Base-by-base conservation (phyloP, 1,284 basidiomycete genomes). In the Gomphus bonarii region DNA sequence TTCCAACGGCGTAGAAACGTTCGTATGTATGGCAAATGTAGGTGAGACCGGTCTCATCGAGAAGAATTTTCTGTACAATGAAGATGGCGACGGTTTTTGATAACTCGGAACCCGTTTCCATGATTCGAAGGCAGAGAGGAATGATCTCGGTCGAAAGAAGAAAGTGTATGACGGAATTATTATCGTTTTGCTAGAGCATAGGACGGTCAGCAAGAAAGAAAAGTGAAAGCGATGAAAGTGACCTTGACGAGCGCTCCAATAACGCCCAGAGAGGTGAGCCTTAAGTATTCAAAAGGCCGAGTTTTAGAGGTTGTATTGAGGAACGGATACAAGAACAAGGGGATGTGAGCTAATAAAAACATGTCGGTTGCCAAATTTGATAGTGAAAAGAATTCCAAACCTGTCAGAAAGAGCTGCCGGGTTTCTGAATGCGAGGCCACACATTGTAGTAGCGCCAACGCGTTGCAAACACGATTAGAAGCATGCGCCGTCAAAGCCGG, bases 1-100 rank as follows among this genome's bases (percentile, higher is more conserved):
- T 97, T 10, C 95, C 95, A 54, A 99, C 97, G 14, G 97, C 97
- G 69, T 98, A 99, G 75, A 99, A 99, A 50, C 97, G 82, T 71
- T 99, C 97, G 71, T 99, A 99, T 16, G 97, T 99, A 72, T 99
- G 95, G 67, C 95, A 99, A 67, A 99, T 99, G 71, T 99, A 99
- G 30, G 93, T 95, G 60, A 99, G 73, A 11, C 97, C 95, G 10
- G 95, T 94, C 72, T 99, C 97, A 69, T 99, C 97, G 55, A 99
- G 79, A 20, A 99, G 78, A 64, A 99, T 99, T 77, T 99, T 99
- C 72, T 99, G 97, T 2, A 99, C 97, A 67, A 99, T 99, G 72
- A 99, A 99, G 67, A 99, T 99, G 50, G 97, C 97, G 48, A 99
- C 97, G 0, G 97, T 99, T 74, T 99, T 99, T 62, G 88, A 93